Evolutionary conservation across 2,329 filamentous ascomycete species (phyloP), one percentile per base, ranked within the genome.

Genomic region (Dendryphion nanum): DNA sequence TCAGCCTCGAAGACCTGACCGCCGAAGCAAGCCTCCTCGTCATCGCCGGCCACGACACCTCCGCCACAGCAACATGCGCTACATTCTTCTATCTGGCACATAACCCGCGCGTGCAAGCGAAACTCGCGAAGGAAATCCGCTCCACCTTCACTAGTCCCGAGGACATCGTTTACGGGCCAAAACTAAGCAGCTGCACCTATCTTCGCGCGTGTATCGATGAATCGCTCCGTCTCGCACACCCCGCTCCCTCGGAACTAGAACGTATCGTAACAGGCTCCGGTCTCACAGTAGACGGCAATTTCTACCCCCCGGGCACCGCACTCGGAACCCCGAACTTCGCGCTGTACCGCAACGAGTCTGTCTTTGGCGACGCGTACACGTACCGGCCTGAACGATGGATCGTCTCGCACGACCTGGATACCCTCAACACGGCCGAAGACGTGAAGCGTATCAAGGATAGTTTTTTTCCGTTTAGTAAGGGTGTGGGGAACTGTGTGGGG

Each of bases 401-500:
- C 2, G 33, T 37, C 24, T 33, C 42, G 6, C n/a, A n/a, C n/a
- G n/a, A n/a, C n/a, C 36, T 40, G 2, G 89, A 85, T 61, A 85
- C 31, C 21, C 7, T 7, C 10, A 35, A 13, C 2, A 6, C 37
- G 4, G 38, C 42, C 0, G 38, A 48, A 4, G 31, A 33, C 3
- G 31, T 33, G 7, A 33, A 15, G 3, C 18, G 18, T 6, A 10
- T 33, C 17, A 33, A 21, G 15, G 10, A 10, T 13, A 7, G 12
- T 10, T 33, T 19, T 3, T 2, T 19, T 4, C 16, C 86, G 2
- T 87, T 87, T 51, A 79, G 75, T 17, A 66, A 85, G 44, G 83
- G 84, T 0, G 77, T 81, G 0, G 68, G 83, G 8, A 79, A 79
- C 2, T 87, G 83, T 55, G 82, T 86, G 33, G 83, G 83, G 1